Evolutionary conservation across 495 filamentous ascomycete genomes (phyloP).

Genomic region (Neurospora tetraspora): DNA sequence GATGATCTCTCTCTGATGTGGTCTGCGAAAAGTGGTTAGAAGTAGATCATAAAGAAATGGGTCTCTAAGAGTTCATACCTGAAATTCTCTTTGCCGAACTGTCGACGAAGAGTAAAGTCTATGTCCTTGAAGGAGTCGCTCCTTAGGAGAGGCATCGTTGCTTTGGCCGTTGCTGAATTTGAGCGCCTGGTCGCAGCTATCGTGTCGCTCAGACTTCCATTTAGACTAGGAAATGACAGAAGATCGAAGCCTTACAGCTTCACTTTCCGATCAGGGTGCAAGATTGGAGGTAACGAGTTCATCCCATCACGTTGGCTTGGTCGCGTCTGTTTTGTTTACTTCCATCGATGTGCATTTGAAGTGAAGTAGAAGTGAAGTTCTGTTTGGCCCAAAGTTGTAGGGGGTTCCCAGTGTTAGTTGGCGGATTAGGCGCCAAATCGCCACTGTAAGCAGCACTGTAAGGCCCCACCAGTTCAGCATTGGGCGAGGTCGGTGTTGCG

Average conservation of each 20-base stretch:
- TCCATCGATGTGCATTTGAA: neutral
- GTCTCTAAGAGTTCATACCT: conserved; percentile 38
- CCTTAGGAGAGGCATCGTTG: conserved; percentile 31
- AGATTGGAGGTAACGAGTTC: neutral
- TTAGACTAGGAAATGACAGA: neutral
- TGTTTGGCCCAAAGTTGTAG: neutral
- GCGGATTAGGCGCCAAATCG: neutral
- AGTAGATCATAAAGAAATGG: too few species aligned
- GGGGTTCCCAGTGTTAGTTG: neutral
- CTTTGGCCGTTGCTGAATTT: neutral
- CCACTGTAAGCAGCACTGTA: neutral
- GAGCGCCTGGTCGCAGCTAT: neutral
- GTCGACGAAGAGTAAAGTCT: conserved; percentile 72
- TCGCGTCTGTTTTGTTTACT: neutral
- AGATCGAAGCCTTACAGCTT: neutral
- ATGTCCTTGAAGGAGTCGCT: conserved; percentile 52
- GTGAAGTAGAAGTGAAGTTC: neutral
- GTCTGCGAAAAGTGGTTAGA: conserved; percentile 36
- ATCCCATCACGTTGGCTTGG: neutral
- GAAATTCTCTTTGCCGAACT: conserved; percentile 69
- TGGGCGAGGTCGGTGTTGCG: neutral
- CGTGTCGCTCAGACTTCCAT: neutral
- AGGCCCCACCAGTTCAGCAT: neutral
- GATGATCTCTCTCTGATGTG: conserved; percentile 82
- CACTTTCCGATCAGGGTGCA: neutral